Evolutionary conservation across 352 stramenopile genomes (phyloP).

Genomic region (Pythium guiyangense): DNA sequence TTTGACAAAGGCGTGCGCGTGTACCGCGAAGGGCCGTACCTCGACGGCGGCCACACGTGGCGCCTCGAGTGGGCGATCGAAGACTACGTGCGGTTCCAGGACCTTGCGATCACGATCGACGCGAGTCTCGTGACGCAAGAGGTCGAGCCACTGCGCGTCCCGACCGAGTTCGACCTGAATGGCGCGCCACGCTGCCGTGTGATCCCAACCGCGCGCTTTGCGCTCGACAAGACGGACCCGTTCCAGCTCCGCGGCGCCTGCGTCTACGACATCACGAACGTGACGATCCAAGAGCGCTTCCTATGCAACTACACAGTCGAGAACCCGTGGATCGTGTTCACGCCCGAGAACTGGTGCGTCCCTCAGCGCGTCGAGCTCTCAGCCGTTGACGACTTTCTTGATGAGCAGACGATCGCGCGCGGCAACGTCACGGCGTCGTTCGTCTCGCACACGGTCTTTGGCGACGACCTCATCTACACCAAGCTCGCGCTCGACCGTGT

Average conservation of each 20-base stretch:
- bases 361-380: conserved; percentile 44
- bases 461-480: conserved; percentile 64
- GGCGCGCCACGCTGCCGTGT: conserved; percentile 39
- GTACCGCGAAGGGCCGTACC: conserved; percentile 52
- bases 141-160: conserved; percentile 47
- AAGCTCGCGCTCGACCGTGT: conserved; percentile 30
- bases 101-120: conserved; percentile 60
- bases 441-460: conserved; percentile 56
- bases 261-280: conserved; percentile 61
- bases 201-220: conserved; percentile 48
- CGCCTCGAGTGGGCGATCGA: conserved; percentile 67
- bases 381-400: conserved; percentile 55
- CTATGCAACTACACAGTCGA: conserved; percentile 73
- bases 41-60: conserved; percentile 73
- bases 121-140: conserved; percentile 57
- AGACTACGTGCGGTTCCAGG: conserved; percentile 66
- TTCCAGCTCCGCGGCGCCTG: conserved; percentile 51
- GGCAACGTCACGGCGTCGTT: conserved; percentile 52
- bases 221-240: conserved; percentile 34
- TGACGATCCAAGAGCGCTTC: conserved; percentile 60
- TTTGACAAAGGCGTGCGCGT: conserved; percentile 78
- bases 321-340: conserved; percentile 75
- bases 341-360: conserved; percentile 61
- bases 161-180: conserved; percentile 39
- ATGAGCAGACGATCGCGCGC: conserved; percentile 38